Base-by-base conservation (phyloP, 2,329 filamentous ascomycete genomes). In the Penicillium decumbens region DNA sequence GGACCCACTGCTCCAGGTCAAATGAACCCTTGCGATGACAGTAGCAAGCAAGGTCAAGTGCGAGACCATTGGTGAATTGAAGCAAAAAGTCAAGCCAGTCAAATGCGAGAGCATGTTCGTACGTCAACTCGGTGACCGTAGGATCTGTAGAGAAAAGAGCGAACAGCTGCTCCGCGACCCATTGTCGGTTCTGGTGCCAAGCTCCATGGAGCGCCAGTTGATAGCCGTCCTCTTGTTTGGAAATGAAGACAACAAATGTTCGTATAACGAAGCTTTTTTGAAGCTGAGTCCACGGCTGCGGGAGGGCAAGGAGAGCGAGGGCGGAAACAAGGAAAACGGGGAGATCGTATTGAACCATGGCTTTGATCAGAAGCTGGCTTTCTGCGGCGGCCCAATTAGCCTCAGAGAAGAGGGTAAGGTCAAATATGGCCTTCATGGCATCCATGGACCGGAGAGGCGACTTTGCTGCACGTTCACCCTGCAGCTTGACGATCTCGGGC, bases 161-260 rank as follows among this genome's bases (percentile, higher is more conserved):
- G 37, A 92, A 83, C 29, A 98, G 81, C 50, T 88, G 83, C 56
- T 85, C 81, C 8, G 85, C 85, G 13, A 97, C 87, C 87, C 90
- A 97, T 18, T 85, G 80, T 58, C 85, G 88, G 65, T 97, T 89
- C 65, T 93, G 90, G 59, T 87, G 85, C 91, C 92, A 97, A 5
- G 95, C 75, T 50, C 89, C 91, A 65, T 95, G 86, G 49, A 98
- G 80, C 12, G 95, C 92, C 55, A 96, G 95, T 57, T 91, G 85
- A 66, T 89, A 87, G 47, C 91, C 82, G 4, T 84, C 79, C 9
- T 89, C 83, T 48, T 84, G 81, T 68, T 91, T 91, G 63, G 84
- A 80, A 25, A 96, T 77, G 65, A 95, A 96, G 9, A 87, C 87
- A 44, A 88, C 84, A 60, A 96, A 92, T 20, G 76, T 70, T 46